phyloP scores from a whole-genome alignment of 306 rosid species.

The Ormosia emarginata region DNA sequence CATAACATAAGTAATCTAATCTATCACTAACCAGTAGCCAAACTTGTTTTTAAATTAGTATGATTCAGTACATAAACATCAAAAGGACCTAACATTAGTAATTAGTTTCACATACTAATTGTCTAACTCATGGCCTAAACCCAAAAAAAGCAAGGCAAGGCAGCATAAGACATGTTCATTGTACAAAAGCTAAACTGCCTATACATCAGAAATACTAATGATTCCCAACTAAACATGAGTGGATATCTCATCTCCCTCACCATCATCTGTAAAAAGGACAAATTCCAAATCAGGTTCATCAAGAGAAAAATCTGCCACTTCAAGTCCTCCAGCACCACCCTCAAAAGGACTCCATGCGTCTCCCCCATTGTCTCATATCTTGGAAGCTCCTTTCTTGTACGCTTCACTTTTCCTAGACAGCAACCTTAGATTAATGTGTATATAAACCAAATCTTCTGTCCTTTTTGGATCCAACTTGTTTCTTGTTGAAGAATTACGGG shows the following conservation, averaged over 20 bases:
- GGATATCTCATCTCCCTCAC: not conserved
- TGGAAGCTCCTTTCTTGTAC: not conserved
- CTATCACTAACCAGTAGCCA: too few species aligned
- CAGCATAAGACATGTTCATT: too few species aligned
- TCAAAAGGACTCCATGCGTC: not conserved
- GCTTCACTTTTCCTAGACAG: not conserved
- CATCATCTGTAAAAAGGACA: not conserved
- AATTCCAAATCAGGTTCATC: not conserved
- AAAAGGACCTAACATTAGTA: too few species aligned
- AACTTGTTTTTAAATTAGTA: too few species aligned
- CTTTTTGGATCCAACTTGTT: not conserved
- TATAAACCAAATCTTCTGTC: not conserved
- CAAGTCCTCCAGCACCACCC: not conserved
- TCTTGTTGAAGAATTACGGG: not conserved
- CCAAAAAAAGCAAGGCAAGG: too few species aligned
- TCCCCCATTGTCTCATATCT: not conserved
- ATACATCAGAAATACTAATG: too few species aligned
- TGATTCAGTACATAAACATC: too few species aligned
- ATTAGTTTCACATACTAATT: too few species aligned
- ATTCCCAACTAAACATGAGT: too few species aligned
- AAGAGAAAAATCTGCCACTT: not conserved
- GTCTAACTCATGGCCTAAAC: too few species aligned
- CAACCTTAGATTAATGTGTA: not conserved
- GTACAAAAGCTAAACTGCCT: too few species aligned
- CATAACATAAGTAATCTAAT: too few species aligned